phyloP scores from a whole-genome alignment of 2,329 filamentous ascomycete genomes.

The Ophiostoma triangulosporum region DNA sequence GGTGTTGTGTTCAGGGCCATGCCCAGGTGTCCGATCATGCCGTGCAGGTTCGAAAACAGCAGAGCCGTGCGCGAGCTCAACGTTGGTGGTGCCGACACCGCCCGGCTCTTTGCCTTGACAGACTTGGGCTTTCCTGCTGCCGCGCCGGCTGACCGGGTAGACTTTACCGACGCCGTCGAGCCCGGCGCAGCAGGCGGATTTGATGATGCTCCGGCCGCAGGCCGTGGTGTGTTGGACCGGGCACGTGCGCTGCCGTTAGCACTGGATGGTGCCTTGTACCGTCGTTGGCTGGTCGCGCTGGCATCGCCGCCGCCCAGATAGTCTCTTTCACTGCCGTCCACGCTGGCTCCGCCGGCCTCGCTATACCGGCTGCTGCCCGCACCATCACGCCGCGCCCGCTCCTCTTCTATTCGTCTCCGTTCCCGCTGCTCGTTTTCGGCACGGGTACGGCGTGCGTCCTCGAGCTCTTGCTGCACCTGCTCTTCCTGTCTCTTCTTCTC shows the following conservation, averaged over 20 bases:
- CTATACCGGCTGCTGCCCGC: neutral
- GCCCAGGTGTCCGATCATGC: constrained; percentile 37
- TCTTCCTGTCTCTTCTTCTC: constrained; percentile 44
- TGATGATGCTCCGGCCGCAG: neutral
- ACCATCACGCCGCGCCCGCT: constrained; percentile 38
- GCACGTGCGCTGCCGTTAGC: constrained; percentile 20
- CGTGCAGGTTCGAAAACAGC: constrained; percentile 38
- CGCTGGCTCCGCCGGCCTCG: neutral
- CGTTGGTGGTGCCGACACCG: constrained; percentile 16
- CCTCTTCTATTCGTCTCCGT: constrained; percentile 38
- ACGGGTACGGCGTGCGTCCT: constrained; percentile 40
- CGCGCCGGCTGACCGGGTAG: neutral
- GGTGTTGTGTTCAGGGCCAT: constrained; percentile 42
- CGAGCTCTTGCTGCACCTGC: constrained; percentile 39
- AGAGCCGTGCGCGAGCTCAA: constrained; percentile 36
- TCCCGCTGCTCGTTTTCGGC: constrained; percentile 47
- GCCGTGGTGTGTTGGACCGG: constrained; percentile 17
- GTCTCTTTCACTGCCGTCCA: neutral
- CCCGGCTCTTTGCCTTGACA: constrained; percentile 5
- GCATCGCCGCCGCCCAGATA: constrained; percentile 3
- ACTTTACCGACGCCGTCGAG: neutral
- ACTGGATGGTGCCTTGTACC: constrained; percentile 39
- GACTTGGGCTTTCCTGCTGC: constrained; percentile 2
- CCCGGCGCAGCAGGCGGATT: neutral
- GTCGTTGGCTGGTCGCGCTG: constrained; percentile 46